A percentile compares a stretch with the other conserved stretches of the same genome.
phyloP scores from a whole-genome alignment of 148 eudicot species.

The Vaccinium myrtillus region DNA sequence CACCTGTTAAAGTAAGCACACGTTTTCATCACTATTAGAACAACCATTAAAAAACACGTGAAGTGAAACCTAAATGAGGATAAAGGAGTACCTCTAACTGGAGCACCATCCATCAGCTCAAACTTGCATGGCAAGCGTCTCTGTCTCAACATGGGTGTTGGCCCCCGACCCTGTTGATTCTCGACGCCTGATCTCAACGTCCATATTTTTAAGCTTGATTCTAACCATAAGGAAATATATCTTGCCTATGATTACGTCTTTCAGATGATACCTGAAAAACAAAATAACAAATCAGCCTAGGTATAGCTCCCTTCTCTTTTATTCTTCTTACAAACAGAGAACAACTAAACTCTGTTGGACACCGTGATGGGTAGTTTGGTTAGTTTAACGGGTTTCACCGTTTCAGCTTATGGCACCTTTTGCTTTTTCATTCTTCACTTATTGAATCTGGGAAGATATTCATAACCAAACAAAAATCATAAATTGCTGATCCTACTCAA shows the following conservation, averaged over 20 bases:
- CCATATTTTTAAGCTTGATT: constrained; percentile 97
- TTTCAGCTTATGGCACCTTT: background rate
- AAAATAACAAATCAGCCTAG: constrained; percentile 18
- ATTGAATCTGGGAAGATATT: background rate
- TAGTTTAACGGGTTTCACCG: background rate
- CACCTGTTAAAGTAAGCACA: constrained; percentile 46
- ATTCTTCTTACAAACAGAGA: background rate
- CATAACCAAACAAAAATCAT: background rate
- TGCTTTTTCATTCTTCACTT: constrained; percentile 3
- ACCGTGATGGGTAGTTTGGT: background rate
- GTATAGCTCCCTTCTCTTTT: background rate
- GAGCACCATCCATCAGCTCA: constrained; percentile 99
- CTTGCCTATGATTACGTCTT: constrained; percentile 92
- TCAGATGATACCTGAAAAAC: constrained; percentile 84
- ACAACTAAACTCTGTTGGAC: constrained; percentile 6
- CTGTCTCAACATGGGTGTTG: constrained; percentile 97
- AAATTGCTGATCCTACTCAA: background rate
- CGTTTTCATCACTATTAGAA: background rate
- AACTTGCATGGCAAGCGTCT: constrained; percentile 97
- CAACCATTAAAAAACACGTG: background rate
- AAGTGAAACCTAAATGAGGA: background rate
- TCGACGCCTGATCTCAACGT: constrained; percentile 93
- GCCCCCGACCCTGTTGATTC: constrained; percentile 98
- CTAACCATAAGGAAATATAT: constrained; percentile 96
- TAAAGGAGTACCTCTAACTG: constrained; percentile 82